Percentiles rank a stretch among this genome's conserved stretches.
Conservation (phyloP, 768 basidiomycete genomes). For the Amanita fuliginea region DNA sequence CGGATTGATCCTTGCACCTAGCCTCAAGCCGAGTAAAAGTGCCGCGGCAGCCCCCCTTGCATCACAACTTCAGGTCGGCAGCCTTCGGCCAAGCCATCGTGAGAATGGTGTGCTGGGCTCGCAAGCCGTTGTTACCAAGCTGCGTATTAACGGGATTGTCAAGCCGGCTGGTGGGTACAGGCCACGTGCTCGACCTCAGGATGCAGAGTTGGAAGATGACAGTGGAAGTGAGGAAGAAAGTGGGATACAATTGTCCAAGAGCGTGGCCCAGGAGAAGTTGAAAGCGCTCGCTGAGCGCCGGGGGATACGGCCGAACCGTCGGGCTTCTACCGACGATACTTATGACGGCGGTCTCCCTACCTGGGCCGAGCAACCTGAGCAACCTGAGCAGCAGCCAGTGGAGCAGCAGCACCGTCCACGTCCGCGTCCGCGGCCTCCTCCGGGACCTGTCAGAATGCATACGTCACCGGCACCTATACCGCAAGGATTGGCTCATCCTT, state of each 20-base stretch:
- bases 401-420: slow-evolving; percentile 2
- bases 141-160: neutral
- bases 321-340: slow-evolving; percentile 5
- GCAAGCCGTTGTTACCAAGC: neutral
- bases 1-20: slow-evolving; percentile 14
- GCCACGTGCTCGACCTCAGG: slow-evolving; percentile 55
- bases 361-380: neutral
- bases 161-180: slow-evolving; percentile 32
- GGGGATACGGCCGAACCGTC: slow-evolving; percentile 19
- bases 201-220: slow-evolving; percentile 58
- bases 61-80: slow-evolving; percentile 18
- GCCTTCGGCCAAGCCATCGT: slow-evolving; percentile 3
- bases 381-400: neutral
- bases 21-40: slow-evolving; percentile 44
- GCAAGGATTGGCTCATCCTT: slow-evolving; percentile 40
- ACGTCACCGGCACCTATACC: slow-evolving; percentile 40
- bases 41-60: slow-evolving; percentile 49
- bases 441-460: slow-evolving; percentile 7
- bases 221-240: slow-evolving; percentile 38
- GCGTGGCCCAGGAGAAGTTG: slow-evolving; percentile 59
- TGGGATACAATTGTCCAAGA: slow-evolving; percentile 47
- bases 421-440: slow-evolving; percentile 8
- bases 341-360: neutral
- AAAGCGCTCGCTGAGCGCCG: slow-evolving; percentile 43
- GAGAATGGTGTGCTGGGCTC: neutral